Evolutionary conservation across 805 yeast genomes (phyloP).

Genomic region (Hanseniaspora guilliermondii): DNA sequence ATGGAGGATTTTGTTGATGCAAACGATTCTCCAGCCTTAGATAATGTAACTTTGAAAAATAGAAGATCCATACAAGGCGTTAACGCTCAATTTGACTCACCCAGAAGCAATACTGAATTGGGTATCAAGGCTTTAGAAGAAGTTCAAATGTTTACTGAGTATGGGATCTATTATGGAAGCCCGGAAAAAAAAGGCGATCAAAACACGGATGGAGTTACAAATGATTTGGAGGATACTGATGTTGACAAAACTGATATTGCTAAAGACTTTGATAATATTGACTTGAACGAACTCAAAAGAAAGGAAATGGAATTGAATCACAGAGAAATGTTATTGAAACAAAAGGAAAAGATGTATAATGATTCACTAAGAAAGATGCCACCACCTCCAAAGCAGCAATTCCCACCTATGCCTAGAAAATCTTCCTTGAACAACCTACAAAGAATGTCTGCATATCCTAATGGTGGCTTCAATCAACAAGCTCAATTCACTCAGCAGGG

Average conservation of each 20-base stretch:
- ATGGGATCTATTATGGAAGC: constrained; percentile 25
- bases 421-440: constrained; percentile 15
- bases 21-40: neutral
- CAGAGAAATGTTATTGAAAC: constrained; percentile 27
- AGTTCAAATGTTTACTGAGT: constrained; percentile 25
- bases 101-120: constrained; percentile 4
- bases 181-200: constrained; percentile 3
- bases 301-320: constrained; percentile 26
- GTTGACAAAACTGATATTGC: constrained; percentile 1
- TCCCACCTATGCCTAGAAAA: constrained; percentile 17
- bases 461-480: neutral
- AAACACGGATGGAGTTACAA: too few relatives aligned
- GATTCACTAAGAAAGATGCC: constrained; percentile 12
- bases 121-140: constrained; percentile 19
- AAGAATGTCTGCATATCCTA: neutral
- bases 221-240: neutral
- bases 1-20: constrained; percentile 12
- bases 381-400: constrained; percentile 13
- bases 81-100: constrained; percentile 10
- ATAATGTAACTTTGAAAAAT: constrained; percentile 7
- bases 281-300: constrained; percentile 20
- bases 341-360: constrained; percentile 24
- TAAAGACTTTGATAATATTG: constrained; percentile 8
- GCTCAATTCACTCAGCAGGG: neutral
- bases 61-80: constrained; percentile 16